A percentile compares a stretch with the other conserved stretches of the same genome.
Evolutionary conservation across 1,139 yeast genomes (phyloP).

Genomic region (Pneumocystis canis): DNA sequence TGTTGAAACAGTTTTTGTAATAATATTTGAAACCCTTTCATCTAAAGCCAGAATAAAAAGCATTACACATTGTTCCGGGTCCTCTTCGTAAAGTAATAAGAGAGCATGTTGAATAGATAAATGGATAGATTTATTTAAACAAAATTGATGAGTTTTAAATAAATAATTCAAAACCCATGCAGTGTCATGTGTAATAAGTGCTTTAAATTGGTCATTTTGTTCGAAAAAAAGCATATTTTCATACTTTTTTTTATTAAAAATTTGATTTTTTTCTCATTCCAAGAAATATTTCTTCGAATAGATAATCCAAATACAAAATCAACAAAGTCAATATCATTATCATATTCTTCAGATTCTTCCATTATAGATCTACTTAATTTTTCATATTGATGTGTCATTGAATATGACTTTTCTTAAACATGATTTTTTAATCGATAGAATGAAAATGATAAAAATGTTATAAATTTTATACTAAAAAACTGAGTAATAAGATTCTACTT

Average conservation of each 20-base stretch:
- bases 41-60: background rate
- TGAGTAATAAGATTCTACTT: too few relatives aligned
- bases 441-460: too few relatives aligned
- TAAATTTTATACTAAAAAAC: too few relatives aligned
- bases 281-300: background rate
- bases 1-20: background rate
- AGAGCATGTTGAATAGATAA: background rate
- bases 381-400: background rate
- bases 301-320: background rate
- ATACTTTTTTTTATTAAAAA: background rate
- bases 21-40: background rate
- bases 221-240: background rate
- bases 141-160: background rate
- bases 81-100: background rate
- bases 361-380: background rate
- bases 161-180: background rate
- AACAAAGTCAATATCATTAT: background rate
- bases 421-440: background rate
- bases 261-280: background rate
- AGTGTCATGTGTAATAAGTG: background rate
- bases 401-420: background rate
- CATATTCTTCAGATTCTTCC: background rate
- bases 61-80: background rate
- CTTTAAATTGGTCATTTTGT: background rate
- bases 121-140: background rate